A percentile compares a stretch with the other conserved stretches of the same genome.
phyloP scores from a whole-genome alignment of 768 basidiomycete genomes.

The Amyloporia xantha region DNA sequence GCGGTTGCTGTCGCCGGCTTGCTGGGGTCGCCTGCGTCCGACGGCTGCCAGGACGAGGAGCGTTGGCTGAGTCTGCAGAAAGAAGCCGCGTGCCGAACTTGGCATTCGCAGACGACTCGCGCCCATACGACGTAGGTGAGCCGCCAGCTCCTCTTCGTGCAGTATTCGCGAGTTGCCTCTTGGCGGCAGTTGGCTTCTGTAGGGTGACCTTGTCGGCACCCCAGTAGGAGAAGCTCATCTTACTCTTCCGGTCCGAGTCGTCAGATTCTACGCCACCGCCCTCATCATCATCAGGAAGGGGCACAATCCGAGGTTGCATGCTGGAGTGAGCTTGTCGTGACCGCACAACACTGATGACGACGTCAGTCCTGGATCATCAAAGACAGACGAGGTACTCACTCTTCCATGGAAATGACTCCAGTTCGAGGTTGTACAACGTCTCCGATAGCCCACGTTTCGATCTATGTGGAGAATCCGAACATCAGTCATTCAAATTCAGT shows the following conservation, averaged over 20 bases:
- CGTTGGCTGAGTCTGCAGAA: no score
- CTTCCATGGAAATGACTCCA: no score
- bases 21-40: no score
- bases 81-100: no score
- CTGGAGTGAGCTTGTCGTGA: conserved; percentile 56
- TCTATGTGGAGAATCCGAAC: no score
- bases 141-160: conserved; percentile 33
- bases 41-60: no score
- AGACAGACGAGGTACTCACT: no score
- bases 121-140: conserved; percentile 54
- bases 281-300: conserved; percentile 61
- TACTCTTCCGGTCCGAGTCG: conserved; percentile 84
- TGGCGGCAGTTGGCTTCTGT: conserved; percentile 64
- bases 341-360: conserved; percentile 51
- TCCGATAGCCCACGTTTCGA: no score
- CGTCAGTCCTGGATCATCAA: neutral
- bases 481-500: no score
- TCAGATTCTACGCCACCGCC: conserved; percentile 61
- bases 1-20: no score
- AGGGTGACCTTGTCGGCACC: conserved; percentile 88
- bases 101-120: no score
- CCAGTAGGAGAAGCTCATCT: conserved; percentile 94
- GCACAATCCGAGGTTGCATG: conserved; percentile 59
- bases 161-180: conserved; percentile 23
- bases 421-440: no score